Evolutionary conservation across 2,329 filamentous ascomycete genomes (phyloP), one percentile per base, ranked within the genome.

Genomic region (Epichloe brachyelytri): DNA sequence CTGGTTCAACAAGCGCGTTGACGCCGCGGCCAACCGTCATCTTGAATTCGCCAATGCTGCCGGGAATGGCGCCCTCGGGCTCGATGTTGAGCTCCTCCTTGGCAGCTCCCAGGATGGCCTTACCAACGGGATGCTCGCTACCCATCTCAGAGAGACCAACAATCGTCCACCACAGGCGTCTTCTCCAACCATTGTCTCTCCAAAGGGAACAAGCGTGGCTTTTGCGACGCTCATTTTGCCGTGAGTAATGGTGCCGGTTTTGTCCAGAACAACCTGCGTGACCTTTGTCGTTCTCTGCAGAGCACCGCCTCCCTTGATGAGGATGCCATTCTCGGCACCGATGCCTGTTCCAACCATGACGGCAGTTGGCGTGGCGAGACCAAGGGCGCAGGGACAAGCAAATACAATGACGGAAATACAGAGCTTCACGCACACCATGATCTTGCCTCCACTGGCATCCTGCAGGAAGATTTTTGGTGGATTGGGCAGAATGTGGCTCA

Each of bases 321-420:
- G 74, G 59, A 98, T 98, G 22, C 93, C 93, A 59, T 95, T 85
- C 67, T 96, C 87, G 2, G 93, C 93, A 48, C 93, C 93, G 34
- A 96, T 83, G 53, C 93, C 93, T n/a, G 93, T 97, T 43, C 93
- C 93, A 33, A 98, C 93, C 93, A 98, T 97, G 64, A 98, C 90
- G 2, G 93, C 93, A 0, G 93, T 98, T 2, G 93, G 93, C 1
- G 93, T 97, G 22, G 89, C 90, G 17, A 98, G 77, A 51, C 93
- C 93, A n/a, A 98, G 80, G 1, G 93, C 93, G 63, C 93, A 98
- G 17, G 93, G 93, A 63, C 93, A 98, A 4, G 93, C 93, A 66
- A 98, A 96, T 19, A 97, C 93, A 62, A 98, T 95, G 58, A 98
- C 93, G 0, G 93, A 95, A 59, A 98, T 98, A 69, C 93, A 97